Evolutionary conservation across 495 filamentous ascomycete genomes (phyloP), one percentile per base, ranked within the genome.

Genomic region (Cudoniella acicularis): DNA sequence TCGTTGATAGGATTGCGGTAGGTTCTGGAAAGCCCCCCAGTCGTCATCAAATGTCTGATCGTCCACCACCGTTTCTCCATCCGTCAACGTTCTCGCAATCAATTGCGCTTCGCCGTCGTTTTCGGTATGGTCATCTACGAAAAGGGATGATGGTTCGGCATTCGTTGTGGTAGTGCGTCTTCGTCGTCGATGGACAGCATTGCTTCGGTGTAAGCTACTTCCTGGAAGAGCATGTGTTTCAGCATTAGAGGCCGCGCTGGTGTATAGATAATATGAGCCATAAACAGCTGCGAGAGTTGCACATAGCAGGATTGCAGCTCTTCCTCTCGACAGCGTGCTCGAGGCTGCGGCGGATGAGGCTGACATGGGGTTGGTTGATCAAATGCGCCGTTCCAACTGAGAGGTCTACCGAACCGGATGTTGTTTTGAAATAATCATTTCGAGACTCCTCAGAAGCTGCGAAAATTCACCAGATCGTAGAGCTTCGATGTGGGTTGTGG

Each of bases 21-120:
- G 67, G 54, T 62, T 48, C 61, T 41, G 76, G 74, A 61, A 81
- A 65, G 30, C 30, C 6, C 58, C 70, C 77, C 74, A 78, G 72
- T 79, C 86, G 1, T 77, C 71, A 75, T 76, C 79, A 4, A 77
- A 83, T 56, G 80, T 82, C 57, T 81, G 78, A 18, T 83, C 83
- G 55, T 88, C 87, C 56, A 78, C 74, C 3, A 78, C 78, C 0
- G 83, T 82, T 61, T 85, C 84, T 18, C 72, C 77, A 56, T 79
- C 79, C 42, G 79, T 75, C 45, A 76, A 61, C 18, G 74, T 73
- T 23, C 72, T 74, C 13, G 55, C 54, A 21, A 59, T 56, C 49
- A 69, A 48, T 30, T 79, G 70, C 26, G 62, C 43, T 68, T 80
- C 71, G 54, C 74, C 69, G 65, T 79, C 70, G 60, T 75, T 75